A percentile compares a stretch with the other conserved stretches of the same genome.
phyloP scores from a whole-genome alignment of 139 green algal genomes.

The Chloropicon primus region DNA sequence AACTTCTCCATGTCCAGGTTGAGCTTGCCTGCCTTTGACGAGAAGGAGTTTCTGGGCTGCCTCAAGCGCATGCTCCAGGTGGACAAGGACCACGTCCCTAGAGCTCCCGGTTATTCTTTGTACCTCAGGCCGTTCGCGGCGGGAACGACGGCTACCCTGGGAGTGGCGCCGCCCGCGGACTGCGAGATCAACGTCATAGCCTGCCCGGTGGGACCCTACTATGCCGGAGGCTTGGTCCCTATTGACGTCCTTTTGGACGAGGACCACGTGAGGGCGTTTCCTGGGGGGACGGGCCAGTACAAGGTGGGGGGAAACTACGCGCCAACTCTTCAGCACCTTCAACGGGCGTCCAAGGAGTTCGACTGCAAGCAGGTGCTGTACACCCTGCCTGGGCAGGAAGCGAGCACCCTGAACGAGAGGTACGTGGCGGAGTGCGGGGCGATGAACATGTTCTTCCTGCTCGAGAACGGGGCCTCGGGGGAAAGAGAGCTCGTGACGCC shows the following conservation, averaged over 20 bases:
- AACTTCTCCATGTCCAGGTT: not conserved
- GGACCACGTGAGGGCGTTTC: constrained; percentile 46
- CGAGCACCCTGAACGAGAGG: constrained; percentile 11
- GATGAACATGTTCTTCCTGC: constrained; percentile 80
- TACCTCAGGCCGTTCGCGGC: constrained; percentile 67
- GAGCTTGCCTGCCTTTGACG: not conserved
- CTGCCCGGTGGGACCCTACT: constrained; percentile 71
- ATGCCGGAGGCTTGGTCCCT: constrained; percentile 26
- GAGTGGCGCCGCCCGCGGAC: constrained; percentile 26
- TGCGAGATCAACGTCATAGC: constrained; percentile 46
- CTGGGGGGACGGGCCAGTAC: constrained; percentile 46
- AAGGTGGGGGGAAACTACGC: constrained; percentile 70
- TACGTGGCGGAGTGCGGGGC: constrained; percentile 49
- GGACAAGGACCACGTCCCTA: constrained; percentile 55
- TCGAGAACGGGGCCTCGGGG: constrained; percentile 25
- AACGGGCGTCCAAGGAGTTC: constrained; percentile 20
- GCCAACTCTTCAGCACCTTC: constrained; percentile 41
- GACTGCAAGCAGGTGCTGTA: constrained; percentile 17
- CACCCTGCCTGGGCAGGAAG: not conserved
- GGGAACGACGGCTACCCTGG: constrained; percentile 15
- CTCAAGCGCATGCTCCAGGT: constrained; percentile 52
- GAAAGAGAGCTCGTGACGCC: constrained; percentile 55
- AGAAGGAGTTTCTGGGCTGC: constrained; percentile 52
- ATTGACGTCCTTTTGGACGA: constrained; percentile 60
- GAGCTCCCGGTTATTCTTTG: constrained; percentile 47